These are phyloP conservation scores for Panaeolus cyanescens DNA, from an alignment of 768 basidiomycete species.

Conservation along the genomic window DNA sequence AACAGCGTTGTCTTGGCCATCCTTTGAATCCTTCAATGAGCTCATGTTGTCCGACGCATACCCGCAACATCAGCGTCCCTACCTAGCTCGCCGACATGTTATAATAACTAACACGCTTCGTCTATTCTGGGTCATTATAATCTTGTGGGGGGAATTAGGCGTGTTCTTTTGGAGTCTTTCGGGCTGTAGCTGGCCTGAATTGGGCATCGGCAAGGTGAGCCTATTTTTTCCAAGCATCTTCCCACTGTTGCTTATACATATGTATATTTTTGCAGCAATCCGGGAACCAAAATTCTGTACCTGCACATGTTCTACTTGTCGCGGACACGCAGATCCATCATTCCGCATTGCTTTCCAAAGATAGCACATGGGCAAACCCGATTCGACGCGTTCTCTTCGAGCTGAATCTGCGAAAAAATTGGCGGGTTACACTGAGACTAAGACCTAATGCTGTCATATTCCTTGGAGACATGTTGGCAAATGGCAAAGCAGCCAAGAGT, in stretches of 20 bases:
- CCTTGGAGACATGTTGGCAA: conserved; percentile 76
- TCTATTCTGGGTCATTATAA: conserved; percentile 52
- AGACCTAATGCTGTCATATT: conserved; percentile 71
- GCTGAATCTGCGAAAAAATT: conserved; percentile 67
- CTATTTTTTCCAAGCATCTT: not conserved
- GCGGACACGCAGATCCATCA: conserved; percentile 68
- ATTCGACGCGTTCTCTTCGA: conserved; percentile 50
- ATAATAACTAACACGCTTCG: conserved; percentile 43
- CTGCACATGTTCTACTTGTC: conserved; percentile 63
- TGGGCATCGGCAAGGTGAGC: conserved; percentile 25
- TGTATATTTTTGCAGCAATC: conserved; percentile 7
- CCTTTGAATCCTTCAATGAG: not conserved
- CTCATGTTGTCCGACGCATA: not conserved
- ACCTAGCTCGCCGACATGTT: conserved; percentile 6
- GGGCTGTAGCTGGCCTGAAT: conserved; percentile 61
- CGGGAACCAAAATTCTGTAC: conserved; percentile 8
- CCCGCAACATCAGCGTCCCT: not conserved
- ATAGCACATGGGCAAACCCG: conserved; percentile 41
- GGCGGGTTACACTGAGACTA: conserved; percentile 61
- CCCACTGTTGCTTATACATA: conserved; percentile 1
- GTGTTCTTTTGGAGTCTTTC: conserved; percentile 60
- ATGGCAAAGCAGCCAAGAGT: conserved; percentile 54
- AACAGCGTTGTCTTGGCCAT: not conserved
- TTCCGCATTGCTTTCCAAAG: conserved; percentile 35
- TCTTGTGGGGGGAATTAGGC: conserved; percentile 70